These are phyloP conservation scores for Triglochin maritima DNA, from an alignment of 106 monocot species.

Conservation along the genomic window DNA sequence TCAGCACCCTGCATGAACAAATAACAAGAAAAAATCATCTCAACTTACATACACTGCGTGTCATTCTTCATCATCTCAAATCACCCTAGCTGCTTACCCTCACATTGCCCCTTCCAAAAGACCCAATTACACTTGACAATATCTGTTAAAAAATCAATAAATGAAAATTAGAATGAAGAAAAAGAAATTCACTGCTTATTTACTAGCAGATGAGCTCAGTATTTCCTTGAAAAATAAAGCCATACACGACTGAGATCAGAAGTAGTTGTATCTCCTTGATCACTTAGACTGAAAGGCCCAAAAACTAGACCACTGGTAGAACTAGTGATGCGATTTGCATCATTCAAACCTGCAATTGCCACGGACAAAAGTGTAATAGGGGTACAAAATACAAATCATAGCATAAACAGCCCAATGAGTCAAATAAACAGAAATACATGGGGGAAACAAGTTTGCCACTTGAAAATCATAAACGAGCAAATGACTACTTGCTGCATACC, in stretches of 20 bases:
- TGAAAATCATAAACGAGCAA: too few relatives aligned
- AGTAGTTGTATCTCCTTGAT: constrained; percentile 34
- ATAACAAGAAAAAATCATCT: constrained; percentile 1
- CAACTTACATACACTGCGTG: not conserved
- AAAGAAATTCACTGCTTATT: too few relatives aligned
- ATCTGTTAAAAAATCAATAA: constrained; percentile 34
- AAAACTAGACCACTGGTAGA: constrained; percentile 35
- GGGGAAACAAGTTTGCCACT: too few relatives aligned
- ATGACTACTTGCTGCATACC: too few relatives aligned
- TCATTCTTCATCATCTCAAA: not conserved
- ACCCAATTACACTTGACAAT: constrained; percentile 45
- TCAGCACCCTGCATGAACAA: constrained; percentile 15
- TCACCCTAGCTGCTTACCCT: constrained; percentile 7
- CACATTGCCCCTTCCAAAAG: constrained; percentile 22
- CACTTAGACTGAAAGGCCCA: constrained; percentile 61
- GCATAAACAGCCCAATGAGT: too few relatives aligned
- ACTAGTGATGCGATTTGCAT: not conserved
- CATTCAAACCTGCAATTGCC: not conserved
- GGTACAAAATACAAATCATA: too few relatives aligned
- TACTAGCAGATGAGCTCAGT: not conserved
- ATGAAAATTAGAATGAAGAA: not conserved
- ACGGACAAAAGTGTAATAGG: too few relatives aligned
- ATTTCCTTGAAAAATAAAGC: not conserved
- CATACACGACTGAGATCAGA: constrained; percentile 47
- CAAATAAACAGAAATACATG: too few relatives aligned